Evolutionary conservation across 805 yeast species (phyloP), one percentile per base, ranked within the genome.

Genomic region (Lipomyces sp.): DNA sequence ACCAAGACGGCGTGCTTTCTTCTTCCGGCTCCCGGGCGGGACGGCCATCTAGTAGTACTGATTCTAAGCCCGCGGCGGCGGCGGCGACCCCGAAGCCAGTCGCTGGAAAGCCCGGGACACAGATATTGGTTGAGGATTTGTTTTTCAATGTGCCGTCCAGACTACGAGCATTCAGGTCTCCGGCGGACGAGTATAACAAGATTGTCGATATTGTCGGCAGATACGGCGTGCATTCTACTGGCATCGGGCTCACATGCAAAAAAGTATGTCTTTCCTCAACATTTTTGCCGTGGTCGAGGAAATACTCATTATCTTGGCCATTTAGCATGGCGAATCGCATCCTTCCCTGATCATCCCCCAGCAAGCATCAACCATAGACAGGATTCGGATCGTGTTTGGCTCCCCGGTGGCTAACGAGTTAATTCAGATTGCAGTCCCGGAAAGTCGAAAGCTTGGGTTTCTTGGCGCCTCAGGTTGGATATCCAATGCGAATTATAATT

Each of bases 21-120:
- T n/a, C 44, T 11, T 19, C 39, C 16, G n/a, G n/a, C n/a, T n/a
- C n/a, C n/a, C n/a, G n/a, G n/a, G n/a, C n/a, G n/a, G n/a, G n/a
- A n/a, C n/a, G n/a, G n/a, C n/a, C n/a, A n/a, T n/a, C n/a, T n/a
- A n/a, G n/a, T n/a, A n/a, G n/a, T n/a, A 26, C 29, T 10, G 10
- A 26, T 6, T 74, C 78, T 1, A 62, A 74, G 1, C 75, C 72
- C 50, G 65, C 71, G 2, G 70, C 68, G 3, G 66, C 59, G 0
- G 37, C 64, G 2, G 63, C 70, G 2, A 79, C 74, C 1, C 87
- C 89, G 0, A 76, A 75, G 55, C 87, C 95, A 0, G 74, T 80
- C 1, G 98, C 98, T 0, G 97, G 98, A 0, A 82, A 78, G 53
- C 77, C 74, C 41, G 98, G 98, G 0, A 93, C 98, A 0, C 87